phyloP scores from a whole-genome alignment of 2,329 filamentous ascomycete genomes.

The Aspergillus fijiensis region DNA sequence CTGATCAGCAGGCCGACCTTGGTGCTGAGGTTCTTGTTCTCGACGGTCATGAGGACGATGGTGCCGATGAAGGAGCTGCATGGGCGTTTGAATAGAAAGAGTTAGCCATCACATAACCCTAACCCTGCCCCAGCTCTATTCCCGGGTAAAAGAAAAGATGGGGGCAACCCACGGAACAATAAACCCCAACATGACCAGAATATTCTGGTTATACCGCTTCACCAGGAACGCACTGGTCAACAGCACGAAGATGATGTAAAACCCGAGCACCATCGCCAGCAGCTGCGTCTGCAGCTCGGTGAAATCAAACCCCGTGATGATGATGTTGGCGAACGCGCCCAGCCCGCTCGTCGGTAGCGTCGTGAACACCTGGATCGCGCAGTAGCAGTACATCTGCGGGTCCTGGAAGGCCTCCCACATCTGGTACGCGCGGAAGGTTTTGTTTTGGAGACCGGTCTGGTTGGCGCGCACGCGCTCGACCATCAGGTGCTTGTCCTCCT shows the following conservation, averaged over 20 bases:
- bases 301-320: slow-evolving; percentile 70
- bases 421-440: slow-evolving; percentile 54
- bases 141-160: too few relatives aligned
- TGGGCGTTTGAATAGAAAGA: too few relatives aligned
- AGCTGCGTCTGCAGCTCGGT: slow-evolving; percentile 67
- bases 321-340: slow-evolving; percentile 71
- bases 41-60: slow-evolving; percentile 68
- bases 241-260: slow-evolving; percentile 70
- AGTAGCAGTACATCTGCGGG: slow-evolving; percentile 66
- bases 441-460: slow-evolving; percentile 62
- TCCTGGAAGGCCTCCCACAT: slow-evolving; percentile 61
- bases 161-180: slow-evolving; percentile 58
- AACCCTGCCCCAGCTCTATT: too few relatives aligned
- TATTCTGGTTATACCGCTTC: slow-evolving; percentile 67
- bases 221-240: slow-evolving; percentile 66
- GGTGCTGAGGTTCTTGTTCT: slow-evolving; percentile 57
- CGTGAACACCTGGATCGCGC: slow-evolving; percentile 66
- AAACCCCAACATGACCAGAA: slow-evolving; percentile 65
- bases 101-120: too few relatives aligned
- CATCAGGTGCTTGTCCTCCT: slow-evolving; percentile 65
- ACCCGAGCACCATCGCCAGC: slow-evolving; percentile 69
- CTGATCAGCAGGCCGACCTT: slow-evolving; percentile 67
- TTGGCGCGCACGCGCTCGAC: slow-evolving; percentile 61
- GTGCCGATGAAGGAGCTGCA: slow-evolving; percentile 67
- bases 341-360: slow-evolving; percentile 72